phyloP scores from a whole-genome alignment of 2,329 filamentous ascomycete genomes.

The Aureobasidium sp. region DNA sequence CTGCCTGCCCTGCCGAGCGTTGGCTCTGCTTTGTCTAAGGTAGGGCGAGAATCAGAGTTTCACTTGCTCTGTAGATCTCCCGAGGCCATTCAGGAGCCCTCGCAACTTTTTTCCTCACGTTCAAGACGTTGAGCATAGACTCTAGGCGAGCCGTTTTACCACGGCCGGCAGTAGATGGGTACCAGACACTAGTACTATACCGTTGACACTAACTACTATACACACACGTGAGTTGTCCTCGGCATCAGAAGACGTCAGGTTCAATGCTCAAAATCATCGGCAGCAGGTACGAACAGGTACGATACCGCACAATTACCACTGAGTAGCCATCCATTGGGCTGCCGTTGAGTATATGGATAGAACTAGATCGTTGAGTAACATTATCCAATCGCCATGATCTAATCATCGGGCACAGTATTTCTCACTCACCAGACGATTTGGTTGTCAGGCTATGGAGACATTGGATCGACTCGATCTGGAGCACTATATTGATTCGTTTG shows the following conservation, averaged over 20 bases:
- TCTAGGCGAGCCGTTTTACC: not conserved
- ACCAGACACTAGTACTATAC: not conserved
- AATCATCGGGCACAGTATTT: not conserved
- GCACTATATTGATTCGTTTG: not conserved
- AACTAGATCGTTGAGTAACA: not conserved
- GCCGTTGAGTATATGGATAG: not conserved
- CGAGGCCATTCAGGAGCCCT: not conserved
- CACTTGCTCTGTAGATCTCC: slow-evolving; percentile 1
- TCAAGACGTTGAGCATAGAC: not conserved
- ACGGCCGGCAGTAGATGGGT: not conserved
- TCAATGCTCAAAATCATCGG: not conserved
- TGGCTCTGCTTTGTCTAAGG: not conserved
- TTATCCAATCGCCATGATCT: not conserved
- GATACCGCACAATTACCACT: not conserved
- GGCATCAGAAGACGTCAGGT: slow-evolving; percentile 1
- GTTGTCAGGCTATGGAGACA: not conserved
- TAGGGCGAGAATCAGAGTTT: not conserved
- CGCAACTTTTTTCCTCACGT: slow-evolving; percentile 5
- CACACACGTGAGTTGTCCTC: slow-evolving; percentile 9
- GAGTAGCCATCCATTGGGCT: not conserved
- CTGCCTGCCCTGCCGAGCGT: not conserved
- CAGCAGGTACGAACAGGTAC: not conserved
- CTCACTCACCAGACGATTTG: no score
- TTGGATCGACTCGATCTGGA: not conserved
- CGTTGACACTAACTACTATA: slow-evolving; percentile 3